A percentile compares a stretch with the other conserved stretches of the same genome.
Conservation (phyloP, 1,284 basidiomycete species). For the Pseudozyma thailandica region DNA sequence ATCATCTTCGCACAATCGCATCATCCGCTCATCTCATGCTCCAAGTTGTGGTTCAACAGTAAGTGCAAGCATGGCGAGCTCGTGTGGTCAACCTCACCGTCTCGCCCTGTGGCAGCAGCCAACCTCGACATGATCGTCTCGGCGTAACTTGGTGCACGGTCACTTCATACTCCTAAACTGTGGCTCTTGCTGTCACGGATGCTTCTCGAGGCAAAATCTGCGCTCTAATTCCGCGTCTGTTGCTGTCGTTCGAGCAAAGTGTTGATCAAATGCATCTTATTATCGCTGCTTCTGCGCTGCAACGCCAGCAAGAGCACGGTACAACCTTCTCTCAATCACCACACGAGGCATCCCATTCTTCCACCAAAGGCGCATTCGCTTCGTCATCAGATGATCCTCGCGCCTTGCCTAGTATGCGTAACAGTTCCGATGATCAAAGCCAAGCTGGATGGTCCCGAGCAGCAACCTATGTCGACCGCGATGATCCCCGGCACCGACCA, state of each 20-base stretch:
- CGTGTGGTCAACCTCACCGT: not conserved
- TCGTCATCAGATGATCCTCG: not conserved
- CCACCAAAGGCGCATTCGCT: not conserved
- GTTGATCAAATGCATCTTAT: slow-evolving; percentile 21
- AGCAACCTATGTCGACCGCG: slow-evolving; percentile 19
- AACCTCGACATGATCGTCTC: not conserved
- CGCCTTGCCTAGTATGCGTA: not conserved
- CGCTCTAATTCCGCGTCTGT: too few relatives aligned
- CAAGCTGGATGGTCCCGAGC: not conserved
- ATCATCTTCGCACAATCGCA: not conserved
- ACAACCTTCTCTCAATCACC: slow-evolving; percentile 5
- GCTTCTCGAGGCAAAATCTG: too few relatives aligned
- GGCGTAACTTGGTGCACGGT: not conserved
- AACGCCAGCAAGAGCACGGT: slow-evolving; percentile 6
- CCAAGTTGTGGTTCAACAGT: slow-evolving; percentile 18
- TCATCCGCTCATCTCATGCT: too few relatives aligned
- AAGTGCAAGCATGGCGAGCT: slow-evolving; percentile 26
- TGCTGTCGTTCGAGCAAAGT: slow-evolving; percentile 5
- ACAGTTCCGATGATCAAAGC: not conserved
- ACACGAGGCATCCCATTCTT: not conserved
- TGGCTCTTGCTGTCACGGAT: too few relatives aligned
- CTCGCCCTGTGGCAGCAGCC: slow-evolving; percentile 11
- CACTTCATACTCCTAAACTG: not conserved
- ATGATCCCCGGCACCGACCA: slow-evolving; percentile 7
- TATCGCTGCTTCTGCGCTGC: slow-evolving; percentile 5